Evolutionary conservation across 192 early-diverging fungal species (phyloP).

Genomic region (Backusella macrospora): DNA sequence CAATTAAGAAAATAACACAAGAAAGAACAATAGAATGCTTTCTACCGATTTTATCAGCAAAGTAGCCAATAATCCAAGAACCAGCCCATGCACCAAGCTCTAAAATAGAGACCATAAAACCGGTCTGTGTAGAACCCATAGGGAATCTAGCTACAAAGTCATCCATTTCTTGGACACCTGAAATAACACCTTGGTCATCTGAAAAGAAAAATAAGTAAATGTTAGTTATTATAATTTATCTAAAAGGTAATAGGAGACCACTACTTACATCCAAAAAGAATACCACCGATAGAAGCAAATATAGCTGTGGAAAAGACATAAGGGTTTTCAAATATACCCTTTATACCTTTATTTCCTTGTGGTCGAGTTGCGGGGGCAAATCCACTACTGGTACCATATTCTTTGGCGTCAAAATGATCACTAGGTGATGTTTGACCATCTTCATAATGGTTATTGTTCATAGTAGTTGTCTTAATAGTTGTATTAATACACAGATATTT

Average conservation of each 20-base stretch:
- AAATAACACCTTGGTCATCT: conserved; percentile 46
- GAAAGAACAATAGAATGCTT: conserved; percentile 70
- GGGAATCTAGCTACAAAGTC: conserved; percentile 29
- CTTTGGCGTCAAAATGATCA: not conserved
- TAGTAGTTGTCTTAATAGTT: not conserved
- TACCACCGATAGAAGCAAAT: conserved; percentile 42
- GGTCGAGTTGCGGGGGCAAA: not conserved
- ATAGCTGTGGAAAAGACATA: conserved; percentile 37
- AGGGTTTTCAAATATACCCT: conserved; percentile 37
- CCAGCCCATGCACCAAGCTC: conserved; percentile 68
- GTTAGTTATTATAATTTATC: not conserved
- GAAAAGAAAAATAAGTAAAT: not conserved
- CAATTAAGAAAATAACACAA: conserved; percentile 56
- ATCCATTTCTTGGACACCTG: conserved; percentile 42
- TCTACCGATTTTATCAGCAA: conserved; percentile 64
- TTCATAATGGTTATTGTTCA: not conserved
- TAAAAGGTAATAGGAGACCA: not conserved
- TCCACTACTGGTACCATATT: not conserved
- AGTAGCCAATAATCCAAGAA: conserved; percentile 52
- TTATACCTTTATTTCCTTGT: conserved; percentile 21
- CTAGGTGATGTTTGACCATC: conserved; percentile 2
- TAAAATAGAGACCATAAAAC: conserved; percentile 55
- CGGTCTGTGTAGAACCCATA: conserved; percentile 28
- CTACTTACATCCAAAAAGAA: conserved; percentile 45
- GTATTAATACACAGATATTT: not conserved